phyloP scores from a whole-genome alignment of 768 basidiomycete species.

The Amanita muscaria region DNA sequence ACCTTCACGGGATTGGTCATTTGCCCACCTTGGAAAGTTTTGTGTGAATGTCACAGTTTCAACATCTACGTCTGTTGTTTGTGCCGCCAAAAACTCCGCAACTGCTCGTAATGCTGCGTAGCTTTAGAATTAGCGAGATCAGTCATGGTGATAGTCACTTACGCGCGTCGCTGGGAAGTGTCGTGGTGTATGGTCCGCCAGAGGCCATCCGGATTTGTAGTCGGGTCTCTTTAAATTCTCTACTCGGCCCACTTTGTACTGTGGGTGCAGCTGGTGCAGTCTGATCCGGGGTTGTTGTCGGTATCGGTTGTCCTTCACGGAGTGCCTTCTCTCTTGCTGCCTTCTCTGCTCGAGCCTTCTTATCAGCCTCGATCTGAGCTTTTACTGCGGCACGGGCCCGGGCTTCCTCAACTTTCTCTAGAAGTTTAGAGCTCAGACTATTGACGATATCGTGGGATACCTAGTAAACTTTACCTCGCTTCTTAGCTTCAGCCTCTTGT shows the following conservation, averaged over 20 bases:
- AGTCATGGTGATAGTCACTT: slow-evolving; percentile 20
- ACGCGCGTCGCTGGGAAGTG: slow-evolving; percentile 74
- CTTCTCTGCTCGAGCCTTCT: slow-evolving; percentile 80
- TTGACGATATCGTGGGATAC: background rate
- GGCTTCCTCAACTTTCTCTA: slow-evolving; percentile 87
- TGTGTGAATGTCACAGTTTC: slow-evolving; percentile 73
- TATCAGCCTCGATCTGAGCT: slow-evolving; percentile 93
- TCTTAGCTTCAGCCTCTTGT: slow-evolving; percentile 77
- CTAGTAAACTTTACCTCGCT: slow-evolving; percentile 44
- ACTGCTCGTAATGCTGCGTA: slow-evolving; percentile 69
- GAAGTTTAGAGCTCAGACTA: background rate
- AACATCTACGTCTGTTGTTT: slow-evolving; percentile 58
- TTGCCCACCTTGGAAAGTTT: slow-evolving; percentile 71
- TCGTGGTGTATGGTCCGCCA: slow-evolving; percentile 78
- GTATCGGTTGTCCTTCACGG: slow-evolving; percentile 57
- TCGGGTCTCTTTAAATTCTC: slow-evolving; percentile 80
- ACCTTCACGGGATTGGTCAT: background rate
- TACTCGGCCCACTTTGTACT: slow-evolving; percentile 41
- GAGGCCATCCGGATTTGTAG: slow-evolving; percentile 83
- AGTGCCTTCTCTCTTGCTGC: slow-evolving; percentile 86
- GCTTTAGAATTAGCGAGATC: background rate
- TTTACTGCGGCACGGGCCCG: slow-evolving; percentile 82
- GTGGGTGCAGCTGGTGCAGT: slow-evolving; percentile 25
- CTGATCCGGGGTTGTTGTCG: slow-evolving; percentile 19
- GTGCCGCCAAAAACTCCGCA: slow-evolving; percentile 79